Evolutionary conservation across 768 basidiomycete species (phyloP), one percentile per base, ranked within the genome.

Genomic region (Zangia roseola): DNA sequence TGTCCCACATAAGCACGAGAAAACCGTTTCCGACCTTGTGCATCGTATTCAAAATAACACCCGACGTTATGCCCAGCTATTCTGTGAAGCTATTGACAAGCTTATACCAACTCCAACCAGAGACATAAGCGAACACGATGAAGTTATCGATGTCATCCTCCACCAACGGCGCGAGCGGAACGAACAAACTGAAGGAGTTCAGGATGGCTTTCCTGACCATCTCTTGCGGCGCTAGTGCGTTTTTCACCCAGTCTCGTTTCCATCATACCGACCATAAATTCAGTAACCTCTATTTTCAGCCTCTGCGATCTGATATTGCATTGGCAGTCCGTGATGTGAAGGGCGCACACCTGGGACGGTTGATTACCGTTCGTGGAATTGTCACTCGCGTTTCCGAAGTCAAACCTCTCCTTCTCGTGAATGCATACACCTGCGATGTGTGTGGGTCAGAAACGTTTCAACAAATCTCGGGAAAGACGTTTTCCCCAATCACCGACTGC

Each of bases 391-490:
- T 99, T 4, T 97, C 94, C 4, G 97, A 98, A 74, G 97, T 99
- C 65, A 98, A 98, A 65, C 97, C 97, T 10, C 83, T 98, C 16
- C 81, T 99, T 13, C 87, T 91, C 64, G 94, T 98, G 62, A 97
- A 95, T 69, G 97, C 95, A 25, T 99, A 98, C 69, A 94, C 93
- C 0, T 98, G 97, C 71, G 97, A 98, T 64, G 85, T 92, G 51
- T 99, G 97, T 66, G 97, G 97, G 38, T 91, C 93, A 36, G 97
- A 99, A 69, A 95, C 94, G 24, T 99, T 99, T 77, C 94, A 98
- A 68, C 94, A 98, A 61, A 94, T 99, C 49, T 85, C 87, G 10
- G 83, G 84, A 63, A 94, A 93, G 67, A 85, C 90, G 10, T 97
- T 98, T 66, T 80, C 84, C 0, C 97, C 97, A 0, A 84, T 97